Percentiles rank a stretch among this genome's conserved stretches.
These are phyloP conservation scores for Purshia tridentata DNA, from an alignment of 306 rosid genomes.

Conservation along the genomic window DNA sequence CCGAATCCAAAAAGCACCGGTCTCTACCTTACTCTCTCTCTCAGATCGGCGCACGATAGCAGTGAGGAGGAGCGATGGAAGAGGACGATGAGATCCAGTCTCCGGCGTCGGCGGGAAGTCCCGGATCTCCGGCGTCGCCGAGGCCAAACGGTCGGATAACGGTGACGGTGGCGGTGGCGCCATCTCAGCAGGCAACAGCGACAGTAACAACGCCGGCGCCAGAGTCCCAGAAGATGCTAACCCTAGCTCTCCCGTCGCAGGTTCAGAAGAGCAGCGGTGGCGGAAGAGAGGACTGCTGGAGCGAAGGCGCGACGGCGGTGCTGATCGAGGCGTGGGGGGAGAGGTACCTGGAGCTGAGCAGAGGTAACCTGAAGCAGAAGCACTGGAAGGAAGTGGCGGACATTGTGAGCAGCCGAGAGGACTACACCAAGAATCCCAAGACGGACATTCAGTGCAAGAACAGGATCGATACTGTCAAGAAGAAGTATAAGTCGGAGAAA, in stretches of 20 bases:
- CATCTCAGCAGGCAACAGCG: background rate
- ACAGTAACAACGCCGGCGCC: conserved; percentile 54
- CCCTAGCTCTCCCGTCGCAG: conserved; percentile 62
- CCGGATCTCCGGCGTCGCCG: conserved; percentile 65
- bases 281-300: conserved; percentile 98
- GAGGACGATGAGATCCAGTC: conserved; percentile 92
- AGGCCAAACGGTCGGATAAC: conserved; percentile 60
- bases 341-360: conserved; percentile 84
- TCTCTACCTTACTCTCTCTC: background rate
- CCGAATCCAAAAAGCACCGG: background rate
- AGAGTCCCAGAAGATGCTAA: conserved; percentile 39
- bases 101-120: conserved; percentile 53
- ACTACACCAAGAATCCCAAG: conserved; percentile 62
- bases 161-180: conserved; percentile 69
- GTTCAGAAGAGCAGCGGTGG: conserved; percentile 54
- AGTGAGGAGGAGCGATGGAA: conserved; percentile 51
- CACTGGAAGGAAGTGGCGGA: conserved; percentile 99
- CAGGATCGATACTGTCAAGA: conserved; percentile 94
- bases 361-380: conserved; percentile 95
- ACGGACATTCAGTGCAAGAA: conserved; percentile 96
- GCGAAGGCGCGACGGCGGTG: conserved; percentile 89
- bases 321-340: conserved; percentile 99
- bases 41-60: conserved; percentile 38
- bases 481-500: conserved; percentile 91
- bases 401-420: conserved; percentile 73